phyloP scores from a whole-genome alignment of 2,329 filamentous ascomycete species.

The Aspergillus fructus region DNA sequence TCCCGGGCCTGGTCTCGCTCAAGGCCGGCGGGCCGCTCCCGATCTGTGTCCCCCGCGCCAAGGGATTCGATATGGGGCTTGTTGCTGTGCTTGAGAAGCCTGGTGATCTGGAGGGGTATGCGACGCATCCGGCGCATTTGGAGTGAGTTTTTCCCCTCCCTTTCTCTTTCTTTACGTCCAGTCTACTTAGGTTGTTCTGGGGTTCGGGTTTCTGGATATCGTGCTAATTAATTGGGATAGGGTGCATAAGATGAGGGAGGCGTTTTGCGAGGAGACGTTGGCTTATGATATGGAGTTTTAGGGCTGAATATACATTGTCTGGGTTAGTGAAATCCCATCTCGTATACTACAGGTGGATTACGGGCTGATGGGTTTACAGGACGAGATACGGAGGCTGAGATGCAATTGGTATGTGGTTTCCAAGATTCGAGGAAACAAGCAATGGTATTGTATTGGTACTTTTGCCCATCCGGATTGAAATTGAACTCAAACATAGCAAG shows the following conservation, averaged over 20 bases:
- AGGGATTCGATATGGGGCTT: conserved; percentile 48
- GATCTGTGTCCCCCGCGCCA: conserved; percentile 41
- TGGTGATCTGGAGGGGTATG: conserved; percentile 45
- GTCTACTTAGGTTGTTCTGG: neutral
- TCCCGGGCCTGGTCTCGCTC: conserved; percentile 42
- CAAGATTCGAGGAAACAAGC: neutral
- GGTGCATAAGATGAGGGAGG: conserved; percentile 40
- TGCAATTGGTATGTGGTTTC: no score
- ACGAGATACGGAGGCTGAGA: no score
- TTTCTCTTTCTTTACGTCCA: neutral
- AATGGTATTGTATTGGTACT: neutral
- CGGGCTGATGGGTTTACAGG: neutral
- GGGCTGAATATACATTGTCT: neutral
- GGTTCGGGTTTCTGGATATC: neutral
- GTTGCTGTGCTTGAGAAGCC: conserved; percentile 47
- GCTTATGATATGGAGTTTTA: conserved; percentile 44
- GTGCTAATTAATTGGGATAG: conserved; percentile 20
- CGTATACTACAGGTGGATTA: neutral
- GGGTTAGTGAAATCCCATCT: no score
- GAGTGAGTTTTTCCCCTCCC: conserved; percentile 35
- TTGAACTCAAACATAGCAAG: neutral
- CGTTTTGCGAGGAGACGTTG: conserved; percentile 43
- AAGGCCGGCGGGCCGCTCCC: conserved; percentile 38
- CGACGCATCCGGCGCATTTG: conserved; percentile 46
- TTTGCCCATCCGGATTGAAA: conserved; percentile 2